Evolutionary conservation across 345 rosid genomes (phyloP).

Genomic region (Rhizophora mangle): DNA sequence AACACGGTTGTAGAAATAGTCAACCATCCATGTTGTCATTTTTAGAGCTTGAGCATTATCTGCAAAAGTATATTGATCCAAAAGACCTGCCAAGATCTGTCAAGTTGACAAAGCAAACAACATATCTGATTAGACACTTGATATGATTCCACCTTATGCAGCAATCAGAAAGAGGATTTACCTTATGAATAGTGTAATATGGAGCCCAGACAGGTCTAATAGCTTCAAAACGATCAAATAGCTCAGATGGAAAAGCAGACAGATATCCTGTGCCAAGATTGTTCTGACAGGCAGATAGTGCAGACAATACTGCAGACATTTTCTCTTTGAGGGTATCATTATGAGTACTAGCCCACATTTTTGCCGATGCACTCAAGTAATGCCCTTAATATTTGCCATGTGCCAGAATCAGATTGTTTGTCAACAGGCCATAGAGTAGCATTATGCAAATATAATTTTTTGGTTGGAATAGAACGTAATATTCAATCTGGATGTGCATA

Average conservation of each 20-base stretch:
- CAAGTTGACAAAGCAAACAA: not conserved
- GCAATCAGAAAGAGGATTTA: slow-evolving; percentile 12
- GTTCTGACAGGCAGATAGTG: slow-evolving; percentile 65
- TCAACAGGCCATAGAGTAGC: no score
- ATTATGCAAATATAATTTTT: no score
- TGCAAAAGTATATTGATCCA: slow-evolving; percentile 76
- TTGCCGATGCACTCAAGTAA: slow-evolving; percentile 86
- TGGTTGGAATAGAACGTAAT: no score
- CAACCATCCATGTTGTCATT: slow-evolving; percentile 79
- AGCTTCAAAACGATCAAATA: slow-evolving; percentile 82
- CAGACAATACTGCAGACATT: slow-evolving; percentile 68
- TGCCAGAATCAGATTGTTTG: no score
- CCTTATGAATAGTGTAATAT: slow-evolving; percentile 96
- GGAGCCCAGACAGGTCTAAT: slow-evolving; percentile 90
- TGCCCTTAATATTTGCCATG: slow-evolving; percentile 53
- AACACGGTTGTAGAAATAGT: slow-evolving; percentile 78
- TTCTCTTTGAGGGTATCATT: slow-evolving; percentile 55
- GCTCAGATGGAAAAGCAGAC: slow-evolving; percentile 80
- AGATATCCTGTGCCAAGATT: slow-evolving; percentile 79
- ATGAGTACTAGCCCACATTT: slow-evolving; percentile 94
- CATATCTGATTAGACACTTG: not conserved
- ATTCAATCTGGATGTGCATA: no score
- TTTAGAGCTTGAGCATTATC: slow-evolving; percentile 60
- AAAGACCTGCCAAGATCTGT: slow-evolving; percentile 87
- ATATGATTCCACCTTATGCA: not conserved